Percentiles rank a stretch among this genome's conserved stretches.
Evolutionary conservation across 257 asterid species (phyloP).

Genomic region (Prunella vulgaris): DNA sequence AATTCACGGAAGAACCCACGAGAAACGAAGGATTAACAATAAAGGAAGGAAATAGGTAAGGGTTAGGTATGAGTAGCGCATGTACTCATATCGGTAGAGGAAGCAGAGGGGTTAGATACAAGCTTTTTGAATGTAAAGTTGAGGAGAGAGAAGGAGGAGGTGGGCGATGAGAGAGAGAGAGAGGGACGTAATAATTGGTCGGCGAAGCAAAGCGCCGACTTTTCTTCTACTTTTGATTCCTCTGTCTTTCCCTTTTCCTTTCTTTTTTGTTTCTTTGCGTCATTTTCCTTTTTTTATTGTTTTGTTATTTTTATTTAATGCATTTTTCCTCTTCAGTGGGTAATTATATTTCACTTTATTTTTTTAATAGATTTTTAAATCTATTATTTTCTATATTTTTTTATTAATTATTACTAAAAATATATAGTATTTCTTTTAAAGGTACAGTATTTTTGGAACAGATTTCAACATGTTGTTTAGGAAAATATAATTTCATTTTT

Average conservation of each 20-base stretch:
- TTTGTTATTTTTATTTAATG: background rate
- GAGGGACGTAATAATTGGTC: conserved; percentile 27
- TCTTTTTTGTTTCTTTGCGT: background rate
- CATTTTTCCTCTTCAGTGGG: background rate
- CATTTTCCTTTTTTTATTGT: background rate
- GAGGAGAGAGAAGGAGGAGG: no score
- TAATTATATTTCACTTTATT: background rate
- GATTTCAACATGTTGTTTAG: no score
- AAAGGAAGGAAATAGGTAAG: background rate
- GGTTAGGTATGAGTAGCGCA: conserved; percentile 16
- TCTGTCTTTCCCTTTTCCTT: conserved; percentile 11
- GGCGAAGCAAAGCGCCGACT: conserved; percentile 36
- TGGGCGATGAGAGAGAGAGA: no score
- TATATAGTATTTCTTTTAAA: no score
- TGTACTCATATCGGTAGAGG: background rate
- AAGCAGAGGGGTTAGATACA: conserved; percentile 10
- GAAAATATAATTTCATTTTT: no score
- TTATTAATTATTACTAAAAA: background rate
- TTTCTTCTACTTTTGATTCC: conserved; percentile 18
- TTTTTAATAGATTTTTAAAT: background rate
- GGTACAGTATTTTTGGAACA: background rate
- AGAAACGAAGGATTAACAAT: background rate
- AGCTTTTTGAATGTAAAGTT: conserved; percentile 13
- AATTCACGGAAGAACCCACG: conserved; percentile 30
- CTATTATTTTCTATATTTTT: background rate